These are phyloP conservation scores for Maudiozyma serrabonitensis DNA, from an alignment of 805 yeast species.

Conservation along the genomic window DNA sequence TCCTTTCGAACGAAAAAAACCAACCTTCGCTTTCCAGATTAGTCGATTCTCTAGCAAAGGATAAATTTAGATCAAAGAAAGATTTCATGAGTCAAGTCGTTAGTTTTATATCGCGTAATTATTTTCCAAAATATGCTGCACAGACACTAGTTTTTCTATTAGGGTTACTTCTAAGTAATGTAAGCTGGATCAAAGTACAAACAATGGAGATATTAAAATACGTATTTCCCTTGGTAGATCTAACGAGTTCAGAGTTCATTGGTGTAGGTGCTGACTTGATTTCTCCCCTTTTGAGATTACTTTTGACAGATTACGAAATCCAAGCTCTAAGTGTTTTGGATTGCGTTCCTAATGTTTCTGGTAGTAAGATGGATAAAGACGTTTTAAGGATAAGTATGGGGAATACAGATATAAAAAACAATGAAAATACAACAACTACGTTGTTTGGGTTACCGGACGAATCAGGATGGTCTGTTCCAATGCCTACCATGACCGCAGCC, in stretches of 20 bases:
- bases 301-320: constrained; percentile 78
- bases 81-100: constrained; percentile 81
- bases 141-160: constrained; percentile 64
- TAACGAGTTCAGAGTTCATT: constrained; percentile 65
- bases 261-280: constrained; percentile 94
- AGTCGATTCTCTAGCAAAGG: constrained; percentile 64
- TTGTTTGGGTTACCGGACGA: constrained; percentile 86
- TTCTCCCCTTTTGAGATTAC: constrained; percentile 73
- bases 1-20: constrained; percentile 48
- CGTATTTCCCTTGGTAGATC: constrained; percentile 67
- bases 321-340: constrained; percentile 85
- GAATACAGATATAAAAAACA: constrained; percentile 63
- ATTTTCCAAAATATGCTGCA: constrained; percentile 67
- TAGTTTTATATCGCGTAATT: constrained; percentile 53
- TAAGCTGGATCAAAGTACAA: constrained; percentile 71
- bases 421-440: constrained; percentile 77
- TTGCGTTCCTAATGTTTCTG: constrained; percentile 75
- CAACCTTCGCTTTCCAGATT: constrained; percentile 59
- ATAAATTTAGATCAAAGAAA: constrained; percentile 77
- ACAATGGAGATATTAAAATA: constrained; percentile 67
- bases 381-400: constrained; percentile 88
- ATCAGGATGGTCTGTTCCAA: constrained; percentile 94
- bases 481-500: constrained; percentile 87
- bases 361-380: constrained; percentile 83
- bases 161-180: constrained; percentile 70